Evolutionary conservation across 179 eudicot species (phyloP).

Genomic region (Silene coronaria): DNA sequence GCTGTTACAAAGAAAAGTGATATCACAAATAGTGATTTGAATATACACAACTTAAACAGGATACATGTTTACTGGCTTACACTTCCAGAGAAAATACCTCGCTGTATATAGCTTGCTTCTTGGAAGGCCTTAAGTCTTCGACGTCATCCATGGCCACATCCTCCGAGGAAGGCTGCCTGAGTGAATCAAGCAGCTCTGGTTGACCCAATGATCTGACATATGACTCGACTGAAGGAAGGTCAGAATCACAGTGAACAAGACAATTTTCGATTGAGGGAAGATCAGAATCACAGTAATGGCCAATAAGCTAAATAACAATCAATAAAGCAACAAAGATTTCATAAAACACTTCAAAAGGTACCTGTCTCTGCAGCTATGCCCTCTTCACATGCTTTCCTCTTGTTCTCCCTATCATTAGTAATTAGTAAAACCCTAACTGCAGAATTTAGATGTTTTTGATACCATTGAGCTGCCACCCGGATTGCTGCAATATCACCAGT

Average conservation of each 20-base stretch:
- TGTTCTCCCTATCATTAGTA: constrained; percentile 89
- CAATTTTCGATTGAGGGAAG: constrained; percentile 57
- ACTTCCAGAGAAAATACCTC: constrained; percentile 51
- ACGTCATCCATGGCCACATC: constrained; percentile 67
- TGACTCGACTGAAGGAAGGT: constrained; percentile 71
- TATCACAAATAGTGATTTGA: neutral
- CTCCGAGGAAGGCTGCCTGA: constrained; percentile 64
- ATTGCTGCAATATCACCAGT: constrained; percentile 55
- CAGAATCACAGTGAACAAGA: neutral
- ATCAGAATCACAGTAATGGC: neutral
- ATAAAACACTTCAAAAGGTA: constrained; percentile 12
- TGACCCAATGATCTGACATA: constrained; percentile 83
- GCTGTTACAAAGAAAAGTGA: constrained; percentile 39
- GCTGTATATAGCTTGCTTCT: constrained; percentile 71
- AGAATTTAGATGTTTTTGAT: constrained; percentile 75
- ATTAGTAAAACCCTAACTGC: constrained; percentile 54
- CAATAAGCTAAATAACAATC: neutral
- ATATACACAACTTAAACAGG: neutral
- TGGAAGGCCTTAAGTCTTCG: constrained; percentile 88
- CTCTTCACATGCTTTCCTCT: constrained; percentile 79
- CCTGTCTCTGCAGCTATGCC: constrained; percentile 93
- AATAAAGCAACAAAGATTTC: neutral
- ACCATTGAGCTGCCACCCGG: constrained; percentile 91
- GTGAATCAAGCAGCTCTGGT: constrained; percentile 85
- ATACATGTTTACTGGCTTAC: constrained; percentile 5